Evolutionary conservation across 2,329 filamentous ascomycete genomes (phyloP), one percentile per base, ranked within the genome.

Genomic region (Ceratocystis alfenasii): DNA sequence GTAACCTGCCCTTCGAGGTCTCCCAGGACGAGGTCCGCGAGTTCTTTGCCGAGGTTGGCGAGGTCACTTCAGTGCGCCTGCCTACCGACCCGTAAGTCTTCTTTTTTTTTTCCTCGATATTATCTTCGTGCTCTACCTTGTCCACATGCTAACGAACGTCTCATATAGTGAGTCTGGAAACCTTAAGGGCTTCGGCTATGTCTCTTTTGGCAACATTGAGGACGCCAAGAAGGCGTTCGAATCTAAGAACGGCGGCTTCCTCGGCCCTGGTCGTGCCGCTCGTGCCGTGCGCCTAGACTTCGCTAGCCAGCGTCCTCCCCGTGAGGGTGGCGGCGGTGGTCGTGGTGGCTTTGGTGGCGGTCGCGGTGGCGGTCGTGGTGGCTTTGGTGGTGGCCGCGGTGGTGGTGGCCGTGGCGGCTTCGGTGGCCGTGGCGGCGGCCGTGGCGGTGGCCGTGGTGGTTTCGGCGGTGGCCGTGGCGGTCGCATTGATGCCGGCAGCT

Each of bases 101-200:
- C 33, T 5, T 5, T 64, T 22, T 17, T 22, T 22, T 2, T 22
- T 22, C 57, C 7, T 53, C 15, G 10, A 1, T 15, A 3, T 6
- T 33, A 33, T 8, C 28, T 48, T 5, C 22, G n/a, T 48, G 44
- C 6, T 28, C 61, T 22, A 10, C 65, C 10, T 53, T 28, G 33
- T 50, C 30, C 12, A 2, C 12, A 44, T 46, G 15, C 66, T 74
- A 76, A 74, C 78, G 68, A 76, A 74, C 78, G 68, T 8, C 41
- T 44, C 7, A 30, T 61, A 36, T 67, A 86, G 86, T 75, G 90
- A 95, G 68, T 85, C 85, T 69, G 91, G 90, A 70, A 84, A 86
- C 71, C 86, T 87, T 74, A 96, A 96, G 86, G 92, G 92, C 67
- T 96, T 95, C 76, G 92, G 90, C 65, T 96, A 96, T 75, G 87